A percentile compares a stretch with the other conserved stretches of the same genome.
Conservation (phyloP, 2,329 filamentous ascomycete species). For the Nemania diffusa region DNA sequence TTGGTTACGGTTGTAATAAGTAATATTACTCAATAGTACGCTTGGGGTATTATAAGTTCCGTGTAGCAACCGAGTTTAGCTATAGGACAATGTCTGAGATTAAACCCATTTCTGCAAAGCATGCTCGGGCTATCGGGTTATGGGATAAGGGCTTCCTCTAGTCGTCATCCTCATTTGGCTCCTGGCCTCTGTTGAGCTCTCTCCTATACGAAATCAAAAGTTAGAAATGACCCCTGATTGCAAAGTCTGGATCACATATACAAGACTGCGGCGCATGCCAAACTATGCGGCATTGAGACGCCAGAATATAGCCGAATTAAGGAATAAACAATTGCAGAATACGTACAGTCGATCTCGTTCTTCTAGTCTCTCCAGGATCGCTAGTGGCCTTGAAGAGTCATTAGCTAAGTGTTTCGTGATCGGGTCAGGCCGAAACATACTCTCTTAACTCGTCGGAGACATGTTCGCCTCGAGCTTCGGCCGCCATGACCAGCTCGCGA, state of each 20-base stretch:
- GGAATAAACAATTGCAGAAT: neutral
- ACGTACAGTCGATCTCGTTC: conserved; percentile 39
- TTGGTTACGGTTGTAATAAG: neutral
- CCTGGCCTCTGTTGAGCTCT: conserved; percentile 24
- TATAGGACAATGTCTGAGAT: neutral
- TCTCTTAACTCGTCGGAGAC: conserved; percentile 61
- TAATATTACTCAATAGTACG: neutral
- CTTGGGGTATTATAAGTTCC: neutral
- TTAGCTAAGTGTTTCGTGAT: conserved; percentile 2
- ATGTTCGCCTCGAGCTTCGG: conserved; percentile 64
- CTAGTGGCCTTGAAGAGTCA: conserved; percentile 39
- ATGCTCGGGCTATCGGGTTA: neutral
- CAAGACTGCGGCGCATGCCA: neutral
- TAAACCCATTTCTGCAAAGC: neutral
- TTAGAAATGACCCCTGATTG: neutral
- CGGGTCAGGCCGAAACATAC: conserved; percentile 45
- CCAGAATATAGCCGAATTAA: neutral
- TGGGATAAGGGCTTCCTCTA: neutral
- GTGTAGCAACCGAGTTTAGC: neutral
- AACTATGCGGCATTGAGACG: neutral
- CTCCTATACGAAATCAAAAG: conserved; percentile 20
- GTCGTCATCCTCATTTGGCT: conserved; percentile 33
- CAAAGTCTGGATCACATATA: neutral
- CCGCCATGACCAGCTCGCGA: conserved; percentile 64
- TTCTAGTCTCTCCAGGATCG: conserved; percentile 46